Conservation (phyloP, 768 basidiomycete genomes). For the Phanerochaete sordida region DNA sequence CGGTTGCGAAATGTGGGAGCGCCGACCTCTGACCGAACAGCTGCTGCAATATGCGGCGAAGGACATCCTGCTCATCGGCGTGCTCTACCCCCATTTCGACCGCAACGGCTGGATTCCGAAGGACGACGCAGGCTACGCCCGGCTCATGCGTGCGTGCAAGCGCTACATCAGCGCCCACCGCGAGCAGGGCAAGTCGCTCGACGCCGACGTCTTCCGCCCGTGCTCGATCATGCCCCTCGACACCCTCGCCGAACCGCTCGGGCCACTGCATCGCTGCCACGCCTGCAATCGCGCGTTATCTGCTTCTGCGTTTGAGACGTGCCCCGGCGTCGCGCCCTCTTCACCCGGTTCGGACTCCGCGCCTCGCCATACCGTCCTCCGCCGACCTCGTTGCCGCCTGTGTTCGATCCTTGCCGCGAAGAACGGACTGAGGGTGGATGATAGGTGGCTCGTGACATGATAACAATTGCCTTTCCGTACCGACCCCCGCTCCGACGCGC, state of each 20-base stretch:
- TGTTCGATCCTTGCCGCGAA: conserved; percentile 16
- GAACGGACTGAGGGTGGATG: conserved; percentile 3
- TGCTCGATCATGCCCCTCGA: conserved; percentile 17
- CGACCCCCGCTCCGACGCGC: not conserved
- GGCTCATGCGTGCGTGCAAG: conserved; percentile 13
- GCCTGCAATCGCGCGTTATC: conserved; percentile 12
- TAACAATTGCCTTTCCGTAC: not conserved
- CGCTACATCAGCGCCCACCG: conserved; percentile 18
- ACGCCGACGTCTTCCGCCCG: conserved; percentile 10
- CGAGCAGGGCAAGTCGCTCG: conserved; percentile 8
- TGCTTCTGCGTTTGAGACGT: conserved; percentile 6
- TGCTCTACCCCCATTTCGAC: conserved; percentile 32
- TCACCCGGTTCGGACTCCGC: not conserved
- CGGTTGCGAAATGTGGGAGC: conserved; percentile 30
- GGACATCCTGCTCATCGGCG: conserved; percentile 37
- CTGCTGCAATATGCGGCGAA: conserved; percentile 40
- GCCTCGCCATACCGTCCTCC: conserved; percentile 2
- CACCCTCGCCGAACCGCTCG: conserved; percentile 12
- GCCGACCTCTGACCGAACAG: conserved; percentile 32
- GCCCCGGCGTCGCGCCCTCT: not conserved
- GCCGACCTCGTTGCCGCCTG: conserved; percentile 15
- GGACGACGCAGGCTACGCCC: not conserved
- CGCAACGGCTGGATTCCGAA: conserved; percentile 14
- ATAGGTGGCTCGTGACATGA: conserved; percentile 10
- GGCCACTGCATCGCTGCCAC: conserved; percentile 7